Base-by-base conservation (phyloP, 2,329 filamentous ascomycete species). In the Penicillium brevicompactum region DNA sequence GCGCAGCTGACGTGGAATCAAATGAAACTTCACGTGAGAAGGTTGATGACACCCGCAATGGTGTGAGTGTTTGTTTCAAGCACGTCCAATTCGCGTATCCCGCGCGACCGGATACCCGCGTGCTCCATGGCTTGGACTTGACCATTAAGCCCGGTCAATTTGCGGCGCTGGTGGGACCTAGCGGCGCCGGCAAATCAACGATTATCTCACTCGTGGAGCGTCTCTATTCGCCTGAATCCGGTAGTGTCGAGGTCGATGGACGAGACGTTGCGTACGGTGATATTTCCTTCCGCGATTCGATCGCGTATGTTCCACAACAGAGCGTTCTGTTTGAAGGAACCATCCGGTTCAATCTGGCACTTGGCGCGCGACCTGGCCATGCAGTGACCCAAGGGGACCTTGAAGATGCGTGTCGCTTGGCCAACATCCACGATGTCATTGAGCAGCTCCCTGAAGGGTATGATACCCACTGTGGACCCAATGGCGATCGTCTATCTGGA, bases 351-450 rank as follows among this genome's bases (percentile, higher is more conserved):
- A 80, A 79, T 53, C 65, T 78, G n/a, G 64, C 66, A 1, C 67
- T 78, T 4, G 78, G 75, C 9, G 70, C 69, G 4, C 75, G 78
- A 1, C 85, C 84, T 3, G 80, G 78, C 10, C 74, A 80, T 34
- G 78, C 81, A 31, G 81, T 82, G 2, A 81, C 80, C 0, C 75
- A 84, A 40, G 80, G 76, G 7, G 86, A 89, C 47, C 84, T 90
- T 46, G 80, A 86, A 58, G 81, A 84, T 53, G 87, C 87, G 0
- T 90, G 87, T 65, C 79, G 80, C 52, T 71, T 87, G 13, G 87
- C 87, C 42, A 87, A 88, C 66, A 88, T 90, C 58, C 86, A 90
- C 72, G 84, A 90, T 30, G 84, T 82, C 24, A 87, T 90, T 62
- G 72, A 77, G 53, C 73, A 79, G 1, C 74, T 90, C 11, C 86